Evolutionary conservation across 129 eudicot genomes (phyloP).

Genomic region (Calendula officinalis): DNA sequence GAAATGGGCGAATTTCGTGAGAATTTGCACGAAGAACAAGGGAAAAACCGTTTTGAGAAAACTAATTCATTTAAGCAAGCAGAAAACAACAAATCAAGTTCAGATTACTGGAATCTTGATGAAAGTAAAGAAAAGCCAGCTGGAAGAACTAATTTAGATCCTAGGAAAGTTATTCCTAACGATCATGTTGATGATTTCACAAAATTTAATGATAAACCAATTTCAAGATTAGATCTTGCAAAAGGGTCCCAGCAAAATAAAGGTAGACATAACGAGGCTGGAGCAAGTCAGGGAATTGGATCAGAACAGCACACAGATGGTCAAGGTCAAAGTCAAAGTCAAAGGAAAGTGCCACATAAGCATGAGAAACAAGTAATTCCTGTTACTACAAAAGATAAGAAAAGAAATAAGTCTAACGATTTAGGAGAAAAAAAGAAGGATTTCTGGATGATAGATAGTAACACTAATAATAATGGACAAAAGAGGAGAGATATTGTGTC

Average conservation of each 20-base stretch:
- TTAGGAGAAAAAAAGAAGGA: slow-evolving; percentile 45
- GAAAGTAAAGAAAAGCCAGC: slow-evolving; percentile 51
- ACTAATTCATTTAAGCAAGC: slow-evolving; percentile 59
- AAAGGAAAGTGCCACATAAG: slow-evolving; percentile 45
- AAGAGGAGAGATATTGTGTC: slow-evolving; percentile 59
- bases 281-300: slow-evolving; percentile 38
- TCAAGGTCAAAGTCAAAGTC: slow-evolving; percentile 1
- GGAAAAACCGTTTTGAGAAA: slow-evolving; percentile 52
- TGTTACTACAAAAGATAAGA: slow-evolving; percentile 47
- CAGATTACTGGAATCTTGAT: slow-evolving; percentile 62
- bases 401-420: slow-evolving; percentile 47
- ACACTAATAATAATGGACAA: slow-evolving; percentile 22
- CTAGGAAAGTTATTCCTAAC: too few species aligned
- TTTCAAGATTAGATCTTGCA: slow-evolving; percentile 35
- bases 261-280: slow-evolving; percentile 13
- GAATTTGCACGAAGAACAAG: slow-evolving; percentile 50
- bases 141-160: slow-evolving; percentile 41
- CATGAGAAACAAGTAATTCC: slow-evolving; percentile 46
- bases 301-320: slow-evolving; percentile 52
- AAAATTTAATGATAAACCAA: slow-evolving; percentile 35
- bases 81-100: slow-evolving; percentile 43
- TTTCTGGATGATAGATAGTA: slow-evolving; percentile 41
- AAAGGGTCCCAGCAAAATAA: slow-evolving; percentile 48
- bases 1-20: slow-evolving; percentile 97
- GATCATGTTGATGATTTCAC: slow-evolving; percentile 41